phyloP scores from a whole-genome alignment of 805 yeast species.

The Starmerella floricola region DNA sequence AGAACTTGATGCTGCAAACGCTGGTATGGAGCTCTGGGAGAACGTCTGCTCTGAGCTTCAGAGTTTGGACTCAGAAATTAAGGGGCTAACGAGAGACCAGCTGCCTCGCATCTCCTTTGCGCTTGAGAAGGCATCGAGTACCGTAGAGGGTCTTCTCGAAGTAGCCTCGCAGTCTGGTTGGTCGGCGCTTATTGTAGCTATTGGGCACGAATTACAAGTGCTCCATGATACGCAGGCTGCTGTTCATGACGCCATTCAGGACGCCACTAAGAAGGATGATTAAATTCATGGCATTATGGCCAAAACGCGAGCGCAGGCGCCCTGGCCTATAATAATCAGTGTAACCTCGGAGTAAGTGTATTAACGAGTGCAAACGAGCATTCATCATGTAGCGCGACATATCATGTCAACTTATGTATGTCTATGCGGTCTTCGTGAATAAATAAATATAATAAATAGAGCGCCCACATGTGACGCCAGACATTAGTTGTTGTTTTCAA shows the following conservation, averaged over 20 bases:
- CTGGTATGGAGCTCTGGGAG: conserved; percentile 13
- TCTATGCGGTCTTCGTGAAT: too few species aligned
- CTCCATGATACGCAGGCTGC: conserved; percentile 22
- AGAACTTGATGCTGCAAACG: conserved; percentile 16
- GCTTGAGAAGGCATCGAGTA: conserved; percentile 9
- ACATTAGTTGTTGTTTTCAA: too few species aligned
- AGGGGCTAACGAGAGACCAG: conserved; percentile 8
- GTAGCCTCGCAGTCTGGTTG: conserved; percentile 21
- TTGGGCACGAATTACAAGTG: conserved; percentile 26
- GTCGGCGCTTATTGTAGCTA: conserved; percentile 25
- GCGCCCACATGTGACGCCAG: too few species aligned
- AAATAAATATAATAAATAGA: too few species aligned
- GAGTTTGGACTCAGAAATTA: conserved; percentile 19
- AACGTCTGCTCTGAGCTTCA: conserved; percentile 9
- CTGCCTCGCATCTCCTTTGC: conserved; percentile 17
- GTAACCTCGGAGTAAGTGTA: too few species aligned
- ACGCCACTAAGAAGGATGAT: too few species aligned
- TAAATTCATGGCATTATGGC: too few species aligned
- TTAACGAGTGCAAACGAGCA: too few species aligned
- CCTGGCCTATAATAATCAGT: too few species aligned
- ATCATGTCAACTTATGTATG: too few species aligned
- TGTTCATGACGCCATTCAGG: conserved; percentile 11
- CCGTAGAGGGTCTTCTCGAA: conserved; percentile 13
- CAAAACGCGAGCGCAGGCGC: neutral
- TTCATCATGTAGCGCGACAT: too few species aligned